Conservation (phyloP, 768 basidiomycete genomes). For the Pleurotus eryngii region DNA sequence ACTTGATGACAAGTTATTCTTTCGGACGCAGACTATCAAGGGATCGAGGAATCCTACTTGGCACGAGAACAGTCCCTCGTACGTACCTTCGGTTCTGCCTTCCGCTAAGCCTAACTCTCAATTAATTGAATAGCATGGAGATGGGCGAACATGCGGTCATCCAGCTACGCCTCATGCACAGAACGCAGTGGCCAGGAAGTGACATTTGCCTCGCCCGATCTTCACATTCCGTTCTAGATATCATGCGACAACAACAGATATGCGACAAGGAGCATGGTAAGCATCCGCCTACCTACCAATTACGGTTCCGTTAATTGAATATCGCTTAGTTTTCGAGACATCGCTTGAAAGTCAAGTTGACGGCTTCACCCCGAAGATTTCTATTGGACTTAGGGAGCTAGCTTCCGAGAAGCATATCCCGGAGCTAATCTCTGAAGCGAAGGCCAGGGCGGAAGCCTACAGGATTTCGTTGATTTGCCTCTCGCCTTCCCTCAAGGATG, state of each 20-base stretch:
- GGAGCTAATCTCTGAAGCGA: neutral
- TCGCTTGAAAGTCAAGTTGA: neutral
- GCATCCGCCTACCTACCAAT: neutral
- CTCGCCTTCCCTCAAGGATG: neutral
- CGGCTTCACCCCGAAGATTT: neutral
- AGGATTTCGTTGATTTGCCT: neutral
- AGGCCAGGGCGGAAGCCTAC: neutral
- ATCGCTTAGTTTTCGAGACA: neutral
- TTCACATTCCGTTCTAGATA: neutral
- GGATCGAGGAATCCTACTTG: neutral
- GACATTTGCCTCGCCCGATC: neutral
- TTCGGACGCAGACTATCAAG: neutral
- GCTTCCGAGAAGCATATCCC: neutral
- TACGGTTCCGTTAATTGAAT: neutral
- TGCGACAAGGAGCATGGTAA: conserved; percentile 5
- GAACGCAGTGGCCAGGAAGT: neutral
- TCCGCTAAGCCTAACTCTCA: neutral
- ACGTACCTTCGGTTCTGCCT: neutral
- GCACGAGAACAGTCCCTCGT: conserved; percentile 4
- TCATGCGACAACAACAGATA: neutral
- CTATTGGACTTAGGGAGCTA: neutral
- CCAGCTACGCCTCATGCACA: neutral
- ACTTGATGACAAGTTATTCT: neutral
- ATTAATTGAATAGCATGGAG: neutral
- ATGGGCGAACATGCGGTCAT: too few relatives aligned